Conservation (phyloP, 805 yeast species). For the Wickerhamomyces tratensis region DNA sequence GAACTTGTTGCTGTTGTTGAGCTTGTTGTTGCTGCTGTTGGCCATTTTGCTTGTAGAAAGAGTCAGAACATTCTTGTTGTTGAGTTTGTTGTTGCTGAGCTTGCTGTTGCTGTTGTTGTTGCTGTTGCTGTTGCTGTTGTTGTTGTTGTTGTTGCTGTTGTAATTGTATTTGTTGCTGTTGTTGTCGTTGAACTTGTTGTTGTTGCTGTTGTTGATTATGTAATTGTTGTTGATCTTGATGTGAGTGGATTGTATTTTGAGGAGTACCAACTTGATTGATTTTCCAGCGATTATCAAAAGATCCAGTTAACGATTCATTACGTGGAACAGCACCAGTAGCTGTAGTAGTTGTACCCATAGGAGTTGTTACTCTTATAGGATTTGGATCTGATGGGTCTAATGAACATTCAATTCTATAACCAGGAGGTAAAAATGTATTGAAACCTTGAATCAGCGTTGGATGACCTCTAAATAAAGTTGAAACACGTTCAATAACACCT, state of each 20-base stretch:
- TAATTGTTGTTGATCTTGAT: constrained; percentile 20
- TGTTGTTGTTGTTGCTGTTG: constrained; percentile 12
- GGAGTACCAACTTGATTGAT: constrained; percentile 2
- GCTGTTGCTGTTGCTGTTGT: constrained; percentile 7
- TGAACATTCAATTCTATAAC: constrained; percentile 89
- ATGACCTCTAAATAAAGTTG: constrained; percentile 84
- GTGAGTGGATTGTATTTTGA: constrained; percentile 8
- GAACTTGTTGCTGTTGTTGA: constrained; percentile 4
- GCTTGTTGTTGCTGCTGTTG: constrained; percentile 9
- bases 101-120: constrained; percentile 3
- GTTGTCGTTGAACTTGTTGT: constrained; percentile 12
- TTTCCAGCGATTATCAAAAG: constrained; percentile 7
- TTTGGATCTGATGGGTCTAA: constrained; percentile 81
- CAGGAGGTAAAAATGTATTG: constrained; percentile 95
- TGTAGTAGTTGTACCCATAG: constrained; percentile 77
- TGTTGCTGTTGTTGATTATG: constrained; percentile 11
- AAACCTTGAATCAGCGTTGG: constrained; percentile 94
- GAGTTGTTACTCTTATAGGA: constrained; percentile 91
- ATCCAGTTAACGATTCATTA: constrained; percentile 29
- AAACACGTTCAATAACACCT: constrained; percentile 94
- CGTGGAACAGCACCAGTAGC: not conserved
- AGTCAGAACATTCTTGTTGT: constrained; percentile 9
- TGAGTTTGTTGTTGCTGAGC: constrained; percentile 7
- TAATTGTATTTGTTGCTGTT: constrained; percentile 9
- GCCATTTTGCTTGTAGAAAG: constrained; percentile 5